Percentiles rank a stretch among this genome's conserved stretches.
These are phyloP conservation scores for Bocquillonia castaneifolia DNA, from an alignment of 441 rosid genomes.

Conservation along the genomic window DNA sequence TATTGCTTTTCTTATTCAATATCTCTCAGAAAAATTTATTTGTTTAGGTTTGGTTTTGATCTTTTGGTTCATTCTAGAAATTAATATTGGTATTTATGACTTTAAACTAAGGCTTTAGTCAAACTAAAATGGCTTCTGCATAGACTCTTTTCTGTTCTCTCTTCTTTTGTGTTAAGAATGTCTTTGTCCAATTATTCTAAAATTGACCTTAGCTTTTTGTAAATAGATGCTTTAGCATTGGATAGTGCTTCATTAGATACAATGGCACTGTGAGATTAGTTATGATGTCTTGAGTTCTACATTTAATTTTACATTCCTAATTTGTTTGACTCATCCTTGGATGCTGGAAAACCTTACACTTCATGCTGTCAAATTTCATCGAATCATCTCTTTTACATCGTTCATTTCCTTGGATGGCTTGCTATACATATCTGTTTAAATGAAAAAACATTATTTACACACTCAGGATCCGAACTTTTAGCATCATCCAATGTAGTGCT, in stretches of 20 bases:
- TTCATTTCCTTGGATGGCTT: neutral
- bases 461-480: neutral
- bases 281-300: neutral
- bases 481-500: too few species aligned
- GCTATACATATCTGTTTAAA: neutral
- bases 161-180: neutral
- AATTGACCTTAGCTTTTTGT: neutral
- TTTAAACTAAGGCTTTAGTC: neutral
- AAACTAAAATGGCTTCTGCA: constrained; percentile 14
- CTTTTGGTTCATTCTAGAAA: constrained; percentile 1
- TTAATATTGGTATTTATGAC: constrained; percentile 19
- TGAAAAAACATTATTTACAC: neutral
- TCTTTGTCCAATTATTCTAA: constrained; percentile 16
- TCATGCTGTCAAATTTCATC: neutral
- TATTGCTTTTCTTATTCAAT: constrained; percentile 2
- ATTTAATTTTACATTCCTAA: neutral
- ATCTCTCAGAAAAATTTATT: constrained; percentile 7
- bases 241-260: constrained; percentile 4
- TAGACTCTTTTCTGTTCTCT: neutral
- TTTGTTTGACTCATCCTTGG: constrained; percentile 1
- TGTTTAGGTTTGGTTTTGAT: constrained; percentile 12
- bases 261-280: constrained; percentile 9
- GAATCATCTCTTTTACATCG: neutral
- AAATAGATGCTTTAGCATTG: neutral
- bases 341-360: constrained; percentile 4